A percentile compares a stretch with the other conserved stretches of the same genome.
These are phyloP conservation scores for Cymbopogon flexuosus DNA, from an alignment of 202 grass and related monocot species.

Conservation along the genomic window DNA sequence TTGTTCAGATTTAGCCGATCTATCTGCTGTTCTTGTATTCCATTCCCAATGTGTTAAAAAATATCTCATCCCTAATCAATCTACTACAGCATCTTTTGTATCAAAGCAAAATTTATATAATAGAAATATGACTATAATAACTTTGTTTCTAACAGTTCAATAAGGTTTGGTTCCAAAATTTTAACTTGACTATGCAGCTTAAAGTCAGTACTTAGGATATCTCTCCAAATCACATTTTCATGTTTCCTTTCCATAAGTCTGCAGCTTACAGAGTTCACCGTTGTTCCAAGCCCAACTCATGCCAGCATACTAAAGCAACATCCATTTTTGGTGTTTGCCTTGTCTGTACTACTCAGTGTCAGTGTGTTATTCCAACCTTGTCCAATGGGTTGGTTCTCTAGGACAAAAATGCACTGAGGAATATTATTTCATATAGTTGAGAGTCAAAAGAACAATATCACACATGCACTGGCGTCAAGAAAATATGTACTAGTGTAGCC, in stretches of 20 bases:
- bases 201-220: neutral
- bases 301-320: neutral
- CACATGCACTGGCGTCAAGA: neutral
- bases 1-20: neutral
- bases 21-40: neutral
- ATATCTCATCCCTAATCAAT: neutral
- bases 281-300: conserved; percentile 8
- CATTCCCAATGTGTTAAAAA: neutral
- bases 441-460: no score
- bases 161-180: neutral
- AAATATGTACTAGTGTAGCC: neutral
- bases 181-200: neutral
- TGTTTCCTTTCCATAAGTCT: neutral
- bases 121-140: neutral
- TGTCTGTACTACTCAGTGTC: neutral
- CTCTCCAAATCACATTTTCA: neutral
- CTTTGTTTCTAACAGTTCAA: neutral
- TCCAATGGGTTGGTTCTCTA: neutral
- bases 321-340: neutral
- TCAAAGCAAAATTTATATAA: neutral
- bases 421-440: neutral
- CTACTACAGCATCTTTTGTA: neutral
- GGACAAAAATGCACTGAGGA: neutral
- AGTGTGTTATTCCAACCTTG: neutral
- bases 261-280: neutral